Base-by-base conservation (phyloP, 2,329 filamentous ascomycete species). In the Aspergillus latus region DNA sequence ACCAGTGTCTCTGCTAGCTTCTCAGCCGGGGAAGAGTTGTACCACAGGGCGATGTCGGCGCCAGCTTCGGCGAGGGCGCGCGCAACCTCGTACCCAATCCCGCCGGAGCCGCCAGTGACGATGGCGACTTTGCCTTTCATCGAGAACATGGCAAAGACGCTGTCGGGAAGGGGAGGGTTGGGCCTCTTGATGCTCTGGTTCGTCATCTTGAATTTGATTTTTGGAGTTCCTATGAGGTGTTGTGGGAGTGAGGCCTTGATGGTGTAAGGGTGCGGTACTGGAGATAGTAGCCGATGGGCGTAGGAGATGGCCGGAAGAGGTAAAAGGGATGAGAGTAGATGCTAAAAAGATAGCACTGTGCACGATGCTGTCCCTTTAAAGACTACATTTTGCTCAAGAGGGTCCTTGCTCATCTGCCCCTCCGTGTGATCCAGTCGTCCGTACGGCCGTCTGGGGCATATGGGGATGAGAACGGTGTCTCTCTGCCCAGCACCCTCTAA, bases 41-140 rank as follows among this genome's bases (percentile, higher is more conserved):
- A 90, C 84, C 85, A 89, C 50, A 89, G 83, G 30, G 85, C 87
- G 15, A 90, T 84, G 63, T 89, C 87, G 55, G 86, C 86, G 45
- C 88, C 88, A 13, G 86, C 85, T 68, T 90, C 88, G 11, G 87
- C 87, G 32, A 86, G 78, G 1, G 78, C 85, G 34, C 87, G 76
- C 11, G 86, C 87, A 29, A 89, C 80, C 5, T 80, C 80, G 26
- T 88, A 76, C 40, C 88, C 88, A 62, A 90, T 88, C 29, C 88
- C 87, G 29, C 85, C 85, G 30, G 84, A 88, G 8, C 86, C 86
- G 56, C 88, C 88, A 1, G 85, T 84, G 42, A 90, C 81, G 61
- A 90, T 87, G 34, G 86, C 87, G 2, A 87, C 89, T 64, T 84
- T 83, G 45, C 86, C 86, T 66, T 85, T 85, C 50, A 90, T 78